Conservation (phyloP, 257 asterid species). For the Ajuga chamaepitys region DNA sequence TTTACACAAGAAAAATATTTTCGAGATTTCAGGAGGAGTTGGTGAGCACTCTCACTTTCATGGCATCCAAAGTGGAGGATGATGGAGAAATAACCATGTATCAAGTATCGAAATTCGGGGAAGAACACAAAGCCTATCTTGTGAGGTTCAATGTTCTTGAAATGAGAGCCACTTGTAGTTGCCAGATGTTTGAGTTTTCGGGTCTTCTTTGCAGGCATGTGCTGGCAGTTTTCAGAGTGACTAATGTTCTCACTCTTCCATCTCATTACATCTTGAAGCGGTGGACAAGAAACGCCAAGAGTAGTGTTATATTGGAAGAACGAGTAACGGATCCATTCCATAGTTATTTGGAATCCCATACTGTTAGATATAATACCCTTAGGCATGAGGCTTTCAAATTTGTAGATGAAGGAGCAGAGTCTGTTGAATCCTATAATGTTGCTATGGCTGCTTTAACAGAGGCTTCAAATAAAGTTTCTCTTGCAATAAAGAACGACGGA, state of each 20-base stretch:
- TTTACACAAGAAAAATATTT: constrained; percentile 79
- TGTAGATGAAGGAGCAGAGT: constrained; percentile 77
- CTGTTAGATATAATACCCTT: constrained; percentile 75
- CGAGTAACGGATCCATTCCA: constrained; percentile 44
- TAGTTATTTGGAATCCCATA: constrained; percentile 90
- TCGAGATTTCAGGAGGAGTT: constrained; percentile 88
- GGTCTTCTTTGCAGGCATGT: constrained; percentile 94
- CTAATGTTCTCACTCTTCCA: constrained; percentile 92
- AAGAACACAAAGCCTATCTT: constrained; percentile 63
- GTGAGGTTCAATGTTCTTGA: constrained; percentile 85
- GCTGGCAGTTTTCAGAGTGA: constrained; percentile 81
- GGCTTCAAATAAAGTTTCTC: constrained; percentile 63
- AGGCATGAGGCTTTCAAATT: constrained; percentile 84
- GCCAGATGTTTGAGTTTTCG: constrained; percentile 93
- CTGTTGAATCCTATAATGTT: constrained; percentile 47
- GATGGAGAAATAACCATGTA: constrained; percentile 72
- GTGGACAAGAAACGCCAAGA: constrained; percentile 92
- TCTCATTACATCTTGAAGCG: constrained; percentile 73
- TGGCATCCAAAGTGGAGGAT: constrained; percentile 76
- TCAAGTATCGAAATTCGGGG: constrained; percentile 79
- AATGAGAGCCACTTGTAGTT: constrained; percentile 87
- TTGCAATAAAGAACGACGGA: constrained; percentile 48
- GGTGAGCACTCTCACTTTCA: constrained; percentile 81
- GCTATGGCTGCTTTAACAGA: constrained; percentile 75
- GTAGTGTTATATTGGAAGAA: constrained; percentile 65